These are phyloP conservation scores for Zygoascus flipseniorum DNA, from an alignment of 805 yeast species.

Conservation along the genomic window DNA sequence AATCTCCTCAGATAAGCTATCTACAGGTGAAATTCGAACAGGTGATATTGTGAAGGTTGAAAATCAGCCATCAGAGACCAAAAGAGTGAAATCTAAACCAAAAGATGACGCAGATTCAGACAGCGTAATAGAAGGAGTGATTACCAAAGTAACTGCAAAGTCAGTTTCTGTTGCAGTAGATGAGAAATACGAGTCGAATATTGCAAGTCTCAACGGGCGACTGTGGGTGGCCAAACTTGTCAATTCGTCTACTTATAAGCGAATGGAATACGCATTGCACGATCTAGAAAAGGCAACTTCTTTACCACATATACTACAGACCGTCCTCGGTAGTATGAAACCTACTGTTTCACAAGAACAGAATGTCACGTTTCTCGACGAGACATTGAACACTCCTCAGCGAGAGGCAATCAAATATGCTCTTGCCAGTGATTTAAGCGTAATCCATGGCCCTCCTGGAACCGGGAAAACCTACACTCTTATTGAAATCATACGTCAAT, in stretches of 20 bases:
- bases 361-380: constrained; percentile 33
- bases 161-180: constrained; percentile 53
- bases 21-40: constrained; percentile 46
- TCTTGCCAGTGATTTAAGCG: constrained; percentile 39
- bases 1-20: constrained; percentile 28
- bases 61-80: constrained; percentile 11
- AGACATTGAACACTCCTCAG: constrained; percentile 59
- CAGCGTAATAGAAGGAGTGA: constrained; percentile 50
- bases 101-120: constrained; percentile 4
- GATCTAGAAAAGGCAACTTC: constrained; percentile 46
- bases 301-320: constrained; percentile 34
- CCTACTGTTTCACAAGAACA: constrained; percentile 19
- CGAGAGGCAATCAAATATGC: constrained; percentile 62
- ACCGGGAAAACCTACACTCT: constrained; percentile 81
- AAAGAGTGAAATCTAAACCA: not conserved
- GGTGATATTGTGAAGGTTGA: constrained; percentile 74
- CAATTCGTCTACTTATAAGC: constrained; percentile 30
- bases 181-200: constrained; percentile 45
- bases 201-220: constrained; percentile 39
- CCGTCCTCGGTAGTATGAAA: constrained; percentile 38
- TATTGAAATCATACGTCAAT: constrained; percentile 71
- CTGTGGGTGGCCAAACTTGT: constrained; percentile 62
- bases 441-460: constrained; percentile 78
- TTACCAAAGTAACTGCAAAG: constrained; percentile 43
- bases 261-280: constrained; percentile 70